phyloP scores from a whole-genome alignment of 306 rosid genomes.

The Fagus sylvatica region DNA sequence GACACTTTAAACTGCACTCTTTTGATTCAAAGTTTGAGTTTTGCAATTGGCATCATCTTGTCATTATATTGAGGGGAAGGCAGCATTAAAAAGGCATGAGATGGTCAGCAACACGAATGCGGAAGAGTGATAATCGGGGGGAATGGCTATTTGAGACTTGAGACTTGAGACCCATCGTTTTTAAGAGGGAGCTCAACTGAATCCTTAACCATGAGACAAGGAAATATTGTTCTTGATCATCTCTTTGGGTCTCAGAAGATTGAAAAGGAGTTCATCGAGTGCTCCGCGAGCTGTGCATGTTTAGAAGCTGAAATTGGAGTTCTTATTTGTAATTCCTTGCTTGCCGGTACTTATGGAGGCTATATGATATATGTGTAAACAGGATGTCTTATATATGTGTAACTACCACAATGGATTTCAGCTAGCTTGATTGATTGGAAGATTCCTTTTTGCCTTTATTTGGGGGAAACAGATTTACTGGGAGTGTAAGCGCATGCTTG shows the following conservation, averaged over 20 bases:
- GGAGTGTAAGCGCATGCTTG: too few species aligned
- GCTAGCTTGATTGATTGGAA: too few species aligned
- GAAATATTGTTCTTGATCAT: background rate
- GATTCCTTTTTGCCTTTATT: background rate
- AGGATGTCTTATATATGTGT: background rate
- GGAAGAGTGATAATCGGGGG: background rate
- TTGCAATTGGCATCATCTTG: background rate
- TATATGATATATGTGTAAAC: background rate
- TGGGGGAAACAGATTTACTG: background rate
- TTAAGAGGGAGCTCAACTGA: background rate
- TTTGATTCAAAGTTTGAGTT: background rate
- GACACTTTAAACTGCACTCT: too few species aligned
- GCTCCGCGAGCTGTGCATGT: background rate
- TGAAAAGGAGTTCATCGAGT: background rate
- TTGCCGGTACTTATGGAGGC: background rate
- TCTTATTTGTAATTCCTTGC: background rate
- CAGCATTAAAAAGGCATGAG: background rate
- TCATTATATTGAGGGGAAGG: background rate
- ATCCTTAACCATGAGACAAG: background rate
- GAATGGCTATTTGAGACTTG: background rate
- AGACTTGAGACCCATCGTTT: background rate
- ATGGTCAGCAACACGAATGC: background rate
- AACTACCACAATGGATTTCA: too few species aligned
- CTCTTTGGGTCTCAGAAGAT: background rate
- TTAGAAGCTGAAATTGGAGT: background rate